These are phyloP conservation scores for Eutypa lata DNA, from an alignment of 2,329 filamentous ascomycete species.

Conservation along the genomic window DNA sequence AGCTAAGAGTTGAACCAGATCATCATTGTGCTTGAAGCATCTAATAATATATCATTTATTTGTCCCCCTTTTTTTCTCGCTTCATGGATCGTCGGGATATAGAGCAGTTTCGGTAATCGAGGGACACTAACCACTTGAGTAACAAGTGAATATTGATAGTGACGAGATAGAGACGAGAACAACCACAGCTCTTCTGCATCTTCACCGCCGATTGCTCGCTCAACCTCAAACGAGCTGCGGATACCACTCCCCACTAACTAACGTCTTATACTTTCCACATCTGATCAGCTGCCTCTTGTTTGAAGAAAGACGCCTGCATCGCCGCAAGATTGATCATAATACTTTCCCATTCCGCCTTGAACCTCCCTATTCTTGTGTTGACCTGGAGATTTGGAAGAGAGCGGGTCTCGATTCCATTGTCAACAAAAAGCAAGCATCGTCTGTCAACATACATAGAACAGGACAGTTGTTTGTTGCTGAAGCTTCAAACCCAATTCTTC, in stretches of 20 bases:
- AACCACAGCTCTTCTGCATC: neutral
- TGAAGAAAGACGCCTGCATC: neutral
- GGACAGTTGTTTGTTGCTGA: neutral
- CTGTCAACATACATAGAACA: neutral
- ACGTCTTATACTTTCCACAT: neutral
- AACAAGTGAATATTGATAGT: no score
- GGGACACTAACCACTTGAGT: no score
- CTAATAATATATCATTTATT: neutral
- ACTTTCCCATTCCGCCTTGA: neutral
- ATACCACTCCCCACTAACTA: neutral
- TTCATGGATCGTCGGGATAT: no score
- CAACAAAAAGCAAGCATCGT: neutral
- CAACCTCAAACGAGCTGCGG: neutral
- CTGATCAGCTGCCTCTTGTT: neutral
- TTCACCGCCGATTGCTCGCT: neutral
- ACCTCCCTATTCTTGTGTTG: neutral
- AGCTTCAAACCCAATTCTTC: no score
- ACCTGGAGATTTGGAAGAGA: neutral
- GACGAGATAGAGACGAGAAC: neutral
- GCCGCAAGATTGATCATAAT: neutral
- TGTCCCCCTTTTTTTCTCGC: no score
- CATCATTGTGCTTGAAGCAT: neutral
- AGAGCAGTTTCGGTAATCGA: neutral
- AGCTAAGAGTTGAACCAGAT: neutral
- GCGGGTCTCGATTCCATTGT: neutral